A percentile compares a stretch with the other conserved stretches of the same genome.
phyloP scores from a whole-genome alignment of 768 basidiomycete genomes.

The Pleurotus giganteus region DNA sequence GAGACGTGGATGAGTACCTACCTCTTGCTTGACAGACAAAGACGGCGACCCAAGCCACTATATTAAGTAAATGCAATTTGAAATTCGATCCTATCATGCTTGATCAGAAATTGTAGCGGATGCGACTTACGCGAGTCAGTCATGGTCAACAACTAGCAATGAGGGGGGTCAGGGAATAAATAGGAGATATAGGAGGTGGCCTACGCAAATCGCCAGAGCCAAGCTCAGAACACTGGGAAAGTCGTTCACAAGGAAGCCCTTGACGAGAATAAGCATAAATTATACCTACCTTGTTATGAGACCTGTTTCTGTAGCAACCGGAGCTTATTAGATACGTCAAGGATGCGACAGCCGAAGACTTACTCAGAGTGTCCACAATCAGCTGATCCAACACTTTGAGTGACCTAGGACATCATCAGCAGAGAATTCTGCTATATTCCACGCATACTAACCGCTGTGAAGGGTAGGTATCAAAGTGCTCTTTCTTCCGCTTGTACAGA shows the following conservation, averaged over 20 bases:
- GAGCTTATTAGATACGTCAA: not conserved
- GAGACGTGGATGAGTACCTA: not conserved
- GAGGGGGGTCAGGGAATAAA: not conserved
- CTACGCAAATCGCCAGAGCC: not conserved
- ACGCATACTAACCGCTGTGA: not conserved
- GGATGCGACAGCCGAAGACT: not conserved
- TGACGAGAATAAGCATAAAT: not conserved
- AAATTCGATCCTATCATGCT: too few species aligned
- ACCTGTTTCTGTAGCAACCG: not conserved
- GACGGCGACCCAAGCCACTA: not conserved
- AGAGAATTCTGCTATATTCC: not conserved
- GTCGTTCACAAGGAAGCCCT: not conserved
- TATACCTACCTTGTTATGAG: not conserved
- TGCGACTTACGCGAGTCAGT: not conserved
- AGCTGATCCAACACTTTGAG: slow-evolving; percentile 1
- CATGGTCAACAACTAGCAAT: not conserved
- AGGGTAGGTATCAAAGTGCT: not conserved
- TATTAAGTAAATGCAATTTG: not conserved
- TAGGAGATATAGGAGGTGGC: not conserved
- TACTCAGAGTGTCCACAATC: slow-evolving; percentile 1
- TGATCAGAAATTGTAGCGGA: not conserved
- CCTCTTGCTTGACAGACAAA: slow-evolving; percentile 4
- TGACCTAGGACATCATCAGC: not conserved
- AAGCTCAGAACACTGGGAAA: not conserved
- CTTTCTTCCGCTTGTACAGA: not conserved